Base-by-base conservation (phyloP, 1,284 basidiomycete genomes). In the Microbotryum lychnidis-dioicae region DNA sequence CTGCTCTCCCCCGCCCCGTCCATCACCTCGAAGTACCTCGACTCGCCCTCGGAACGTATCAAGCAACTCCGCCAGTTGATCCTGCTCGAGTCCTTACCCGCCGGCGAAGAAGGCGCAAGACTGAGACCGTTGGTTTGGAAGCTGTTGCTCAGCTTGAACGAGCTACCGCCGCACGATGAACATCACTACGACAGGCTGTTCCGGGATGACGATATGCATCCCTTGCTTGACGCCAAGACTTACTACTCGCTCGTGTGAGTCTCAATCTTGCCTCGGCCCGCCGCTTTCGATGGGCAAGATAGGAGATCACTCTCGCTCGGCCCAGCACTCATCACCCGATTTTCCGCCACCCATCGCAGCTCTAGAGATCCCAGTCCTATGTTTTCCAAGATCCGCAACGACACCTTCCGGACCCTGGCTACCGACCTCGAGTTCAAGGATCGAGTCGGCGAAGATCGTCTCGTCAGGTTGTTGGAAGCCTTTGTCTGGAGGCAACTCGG, bases 381-480 rank as follows among this genome's bases (percentile, higher is more conserved):
- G 62, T 59, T 57, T 46, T 44, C 70, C 21, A 76, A 81, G 76
- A 76, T 82, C 70, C 75, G 77, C 37, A 80, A 81, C 70, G 80
- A 82, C 68, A 75, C 74, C 37, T 77, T 79, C 71, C 89, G 94
- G 58, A 98, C 94, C 12, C 77, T 98, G 25, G 91, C 93, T 2
- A 97, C 93, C 1, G 94, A 97, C 75, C 84, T 85, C 66, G 88
- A 88, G 10, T 98, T 97, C 79, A 93, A 94, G 76, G 88, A 91
- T 72, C 85, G 88, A 57, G 94, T 98, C 20, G 84, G 87, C 37
- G 92, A 97, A 75, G 91, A 93, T 69, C 94, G 93, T 88, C 82
- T 97, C n/a, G 87, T 97, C 63, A 83, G 94, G 29, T 77, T 97
- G 18, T 78, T 98, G 29, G 94, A 98, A 73, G 94, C 93, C 1